Conservation (phyloP, 1,139 yeast genomes). For the Blastobotrys capitulatus region DNA sequence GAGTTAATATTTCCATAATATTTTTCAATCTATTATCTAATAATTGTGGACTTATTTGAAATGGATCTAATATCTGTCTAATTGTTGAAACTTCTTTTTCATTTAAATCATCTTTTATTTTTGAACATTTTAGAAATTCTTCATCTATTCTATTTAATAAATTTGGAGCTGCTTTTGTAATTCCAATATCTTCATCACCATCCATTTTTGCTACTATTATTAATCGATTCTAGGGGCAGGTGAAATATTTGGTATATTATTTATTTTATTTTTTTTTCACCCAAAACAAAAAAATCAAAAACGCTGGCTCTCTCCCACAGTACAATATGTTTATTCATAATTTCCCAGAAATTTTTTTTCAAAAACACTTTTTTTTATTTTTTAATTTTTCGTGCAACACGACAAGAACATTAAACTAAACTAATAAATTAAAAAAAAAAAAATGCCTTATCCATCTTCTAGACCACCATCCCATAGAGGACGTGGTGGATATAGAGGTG, state of each 20-base stretch:
- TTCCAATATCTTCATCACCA: conserved; percentile 18
- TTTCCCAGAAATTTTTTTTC: background rate
- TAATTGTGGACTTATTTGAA: conserved; percentile 35
- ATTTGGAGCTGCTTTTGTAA: conserved; percentile 22
- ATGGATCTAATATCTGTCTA: conserved; percentile 23
- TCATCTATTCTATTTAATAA: conserved; percentile 14
- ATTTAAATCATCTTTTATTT: background rate
- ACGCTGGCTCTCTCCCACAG: too few species aligned
- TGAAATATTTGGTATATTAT: background rate
- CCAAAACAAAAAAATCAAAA: background rate
- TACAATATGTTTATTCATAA: too few species aligned
- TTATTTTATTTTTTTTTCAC: background rate
- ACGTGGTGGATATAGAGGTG: background rate
- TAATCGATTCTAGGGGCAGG: background rate
- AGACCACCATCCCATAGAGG: background rate
- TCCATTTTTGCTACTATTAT: conserved; percentile 1
- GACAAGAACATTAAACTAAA: background rate
- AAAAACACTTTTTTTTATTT: background rate
- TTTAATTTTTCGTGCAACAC: background rate
- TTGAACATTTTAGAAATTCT: conserved; percentile 6
- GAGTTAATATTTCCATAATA: conserved; percentile 20
- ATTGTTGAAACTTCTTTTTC: conserved; percentile 7
- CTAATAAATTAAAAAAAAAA: background rate
- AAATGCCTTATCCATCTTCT: background rate
- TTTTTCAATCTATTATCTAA: conserved; percentile 30